phyloP scores from a whole-genome alignment of 2,329 filamentous ascomycete species.

The Trichoderma oligosporum region DNA sequence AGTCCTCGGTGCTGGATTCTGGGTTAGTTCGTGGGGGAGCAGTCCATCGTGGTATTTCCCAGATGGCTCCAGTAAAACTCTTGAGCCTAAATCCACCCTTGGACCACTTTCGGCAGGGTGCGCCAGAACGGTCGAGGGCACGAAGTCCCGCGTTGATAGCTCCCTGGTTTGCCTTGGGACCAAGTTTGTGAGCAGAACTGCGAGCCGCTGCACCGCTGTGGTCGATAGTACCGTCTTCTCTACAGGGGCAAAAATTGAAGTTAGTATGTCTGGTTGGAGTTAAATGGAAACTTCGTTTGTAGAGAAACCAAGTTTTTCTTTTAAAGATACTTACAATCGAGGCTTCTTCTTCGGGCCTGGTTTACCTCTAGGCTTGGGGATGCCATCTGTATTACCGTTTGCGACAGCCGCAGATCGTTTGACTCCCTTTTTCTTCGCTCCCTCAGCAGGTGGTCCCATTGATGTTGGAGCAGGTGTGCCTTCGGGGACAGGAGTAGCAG shows the following conservation, averaged over 20 bases:
- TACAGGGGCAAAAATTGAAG: slow-evolving; percentile 29
- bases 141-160: slow-evolving; percentile 96
- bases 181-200: slow-evolving; percentile 70
- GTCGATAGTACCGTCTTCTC: slow-evolving; percentile 62
- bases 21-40: slow-evolving; percentile 59
- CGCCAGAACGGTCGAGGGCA: slow-evolving; percentile 85
- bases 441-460: slow-evolving; percentile 60
- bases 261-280: background rate
- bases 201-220: slow-evolving; percentile 48
- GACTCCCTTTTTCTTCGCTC: slow-evolving; percentile 69
- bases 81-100: slow-evolving; percentile 80
- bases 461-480: slow-evolving; percentile 52
- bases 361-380: slow-evolving; percentile 73
- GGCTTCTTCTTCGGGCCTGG: slow-evolving; percentile 97
- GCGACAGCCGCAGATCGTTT: slow-evolving; percentile 64
- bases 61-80: slow-evolving; percentile 84
- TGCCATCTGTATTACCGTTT: slow-evolving; percentile 59
- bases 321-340: slow-evolving; percentile 87
- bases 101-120: slow-evolving; percentile 88
- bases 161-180: slow-evolving; percentile 93
- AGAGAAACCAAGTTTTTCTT: no score
- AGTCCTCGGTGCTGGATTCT: slow-evolving; percentile 46
- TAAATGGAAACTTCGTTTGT: background rate
- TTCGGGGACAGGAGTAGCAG: slow-evolving; percentile 54
- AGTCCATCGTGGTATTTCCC: slow-evolving; percentile 80